A percentile compares a stretch with the other conserved stretches of the same genome.
Evolutionary conservation across 352 stramenopile genomes (phyloP).

Genomic region (Pythium vanterpoolii): DNA sequence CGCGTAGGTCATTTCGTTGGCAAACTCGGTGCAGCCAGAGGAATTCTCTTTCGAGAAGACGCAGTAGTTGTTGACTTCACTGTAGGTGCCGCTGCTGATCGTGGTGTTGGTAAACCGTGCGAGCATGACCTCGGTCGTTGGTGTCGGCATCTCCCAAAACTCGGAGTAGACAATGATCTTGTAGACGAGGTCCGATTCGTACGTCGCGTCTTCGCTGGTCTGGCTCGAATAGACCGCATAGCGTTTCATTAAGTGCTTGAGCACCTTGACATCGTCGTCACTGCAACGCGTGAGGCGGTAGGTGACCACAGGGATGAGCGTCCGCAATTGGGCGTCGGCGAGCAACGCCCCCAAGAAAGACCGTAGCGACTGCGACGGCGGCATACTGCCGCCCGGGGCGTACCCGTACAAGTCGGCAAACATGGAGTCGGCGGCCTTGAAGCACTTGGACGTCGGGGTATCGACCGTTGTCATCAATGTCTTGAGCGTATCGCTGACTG

Average conservation of each 20-base stretch:
- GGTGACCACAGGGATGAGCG: slow-evolving; percentile 32
- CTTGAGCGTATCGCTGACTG: slow-evolving; percentile 7
- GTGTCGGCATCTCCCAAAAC: slow-evolving; percentile 28
- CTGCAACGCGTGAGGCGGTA: slow-evolving; percentile 32
- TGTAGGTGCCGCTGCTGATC: slow-evolving; percentile 25
- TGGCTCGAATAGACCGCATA: slow-evolving; percentile 14
- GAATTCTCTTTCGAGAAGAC: slow-evolving; percentile 47
- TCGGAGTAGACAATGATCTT: slow-evolving; percentile 37
- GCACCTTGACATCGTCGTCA: slow-evolving; percentile 30
- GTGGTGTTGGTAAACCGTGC: slow-evolving; percentile 26
- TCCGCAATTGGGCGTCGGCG: slow-evolving; percentile 25
- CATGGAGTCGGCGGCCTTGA: slow-evolving; percentile 2
- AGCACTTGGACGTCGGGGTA: slow-evolving; percentile 16
- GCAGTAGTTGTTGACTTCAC: slow-evolving; percentile 42
- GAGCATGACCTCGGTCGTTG: slow-evolving; percentile 18
- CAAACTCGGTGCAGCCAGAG: slow-evolving; percentile 34
- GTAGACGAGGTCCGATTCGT: slow-evolving; percentile 30
- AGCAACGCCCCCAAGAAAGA: slow-evolving; percentile 30
- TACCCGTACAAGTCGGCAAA: slow-evolving; percentile 10
- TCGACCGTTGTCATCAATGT: slow-evolving; percentile 17
- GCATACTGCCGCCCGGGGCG: not conserved
- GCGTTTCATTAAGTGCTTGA: slow-evolving; percentile 20
- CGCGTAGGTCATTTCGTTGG: slow-evolving; percentile 14
- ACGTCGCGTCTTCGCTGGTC: slow-evolving; percentile 9
- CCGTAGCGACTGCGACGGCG: slow-evolving; percentile 27